A percentile compares a stretch with the other conserved stretches of the same genome.
Evolutionary conservation across 2,329 filamentous ascomycete genomes (phyloP).

Genomic region (Diaporthe eres): DNA sequence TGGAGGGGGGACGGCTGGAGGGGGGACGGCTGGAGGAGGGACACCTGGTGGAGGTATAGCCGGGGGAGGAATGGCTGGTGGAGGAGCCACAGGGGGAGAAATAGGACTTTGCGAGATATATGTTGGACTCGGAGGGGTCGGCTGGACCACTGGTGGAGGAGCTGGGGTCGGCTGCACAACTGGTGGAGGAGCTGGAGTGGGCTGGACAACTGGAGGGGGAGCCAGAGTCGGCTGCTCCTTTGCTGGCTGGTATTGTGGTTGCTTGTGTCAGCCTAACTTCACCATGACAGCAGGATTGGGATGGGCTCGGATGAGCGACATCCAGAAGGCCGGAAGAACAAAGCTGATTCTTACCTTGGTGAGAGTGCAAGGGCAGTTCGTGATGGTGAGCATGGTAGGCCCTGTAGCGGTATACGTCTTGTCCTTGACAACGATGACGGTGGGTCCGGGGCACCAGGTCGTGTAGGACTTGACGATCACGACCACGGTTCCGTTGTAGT

Average conservation of each 20-base stretch:
- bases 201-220: background rate
- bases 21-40: background rate
- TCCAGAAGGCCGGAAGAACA: background rate
- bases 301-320: background rate
- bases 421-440: background rate
- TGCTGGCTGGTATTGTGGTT: background rate
- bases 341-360: background rate
- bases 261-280: background rate
- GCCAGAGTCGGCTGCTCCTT: background rate
- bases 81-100: background rate
- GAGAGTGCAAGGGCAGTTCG: conserved; percentile 31
- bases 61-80: background rate
- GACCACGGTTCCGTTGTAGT: background rate
- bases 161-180: background rate
- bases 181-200: background rate
- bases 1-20: background rate
- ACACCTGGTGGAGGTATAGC: background rate
- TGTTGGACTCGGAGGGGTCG: background rate
- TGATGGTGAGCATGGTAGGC: conserved; percentile 25
- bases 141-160: background rate
- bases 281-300: background rate
- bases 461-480: conserved; percentile 1
- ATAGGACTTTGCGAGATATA: background rate
- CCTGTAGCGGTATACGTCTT: conserved; percentile 6
- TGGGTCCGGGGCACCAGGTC: background rate